Base-by-base conservation (phyloP, 75 land plant genomes). In the Pseudotsuga menziesii region DNA sequence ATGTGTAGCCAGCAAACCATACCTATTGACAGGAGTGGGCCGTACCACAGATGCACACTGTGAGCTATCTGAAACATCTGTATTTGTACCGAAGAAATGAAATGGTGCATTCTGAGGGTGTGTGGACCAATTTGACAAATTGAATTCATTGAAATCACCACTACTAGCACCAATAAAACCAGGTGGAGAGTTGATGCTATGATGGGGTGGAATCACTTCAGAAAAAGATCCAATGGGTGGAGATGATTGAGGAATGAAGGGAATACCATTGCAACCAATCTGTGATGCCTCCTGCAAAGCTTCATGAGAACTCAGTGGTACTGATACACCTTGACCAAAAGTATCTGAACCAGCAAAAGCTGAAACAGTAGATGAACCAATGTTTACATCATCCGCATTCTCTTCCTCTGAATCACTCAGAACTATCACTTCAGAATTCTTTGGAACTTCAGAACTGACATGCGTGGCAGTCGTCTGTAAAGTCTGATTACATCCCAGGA, bases 371-470 rank as follows among this genome's bases (percentile, higher is more conserved):
- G 93, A 77, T 59, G 89, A 79, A 14, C 87, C 76, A 4, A 84
- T 55, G 25, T 78, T 74, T n/a, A 74, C 75, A 57, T 82, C 82
- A 26, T 73, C 80, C 4, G 44, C 62, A 39, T 44, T 75, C 0
- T 95, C 98, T 39, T 95, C 98, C 16, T 97, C 99, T 1, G 96
- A 91, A 81, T 97, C 99, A 80, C 98, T 95, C 15, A 95, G 89
- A 62, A 97, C 88, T 77, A 95, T 95, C n/a, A 97, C 84, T 59
- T 97, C 91, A 22, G 85, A 74, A 56, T 83, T 78, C 12, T 54
- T 81, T 32, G 63, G n/a, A 26, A 85, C 71, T 5, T 83, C 83
- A 74, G 78, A 32, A 74, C 72, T 23, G 72, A 54, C 73, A 56
- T 73, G 57, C 67, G 58, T 76, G 27, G 86, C 73, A 48, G 63